Percentiles rank a stretch among this genome's conserved stretches.
These are phyloP conservation scores for Fallopia convolvulus DNA, from an alignment of 148 eudicot genomes.

Conservation along the genomic window DNA sequence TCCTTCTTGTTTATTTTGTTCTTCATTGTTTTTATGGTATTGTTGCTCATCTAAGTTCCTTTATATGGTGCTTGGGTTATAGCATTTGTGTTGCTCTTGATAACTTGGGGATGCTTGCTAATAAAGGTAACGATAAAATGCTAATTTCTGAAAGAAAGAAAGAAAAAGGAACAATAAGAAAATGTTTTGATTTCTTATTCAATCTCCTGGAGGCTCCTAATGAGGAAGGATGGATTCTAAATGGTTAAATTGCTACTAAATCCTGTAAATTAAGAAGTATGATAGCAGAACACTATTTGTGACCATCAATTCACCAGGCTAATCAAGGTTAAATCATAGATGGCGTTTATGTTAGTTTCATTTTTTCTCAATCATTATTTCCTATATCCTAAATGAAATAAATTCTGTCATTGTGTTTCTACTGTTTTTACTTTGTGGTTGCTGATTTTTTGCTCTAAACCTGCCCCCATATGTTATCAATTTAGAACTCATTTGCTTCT, in stretches of 20 bases:
- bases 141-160: neutral
- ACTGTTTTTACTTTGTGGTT: neutral
- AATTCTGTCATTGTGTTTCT: neutral
- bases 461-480: neutral
- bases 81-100: neutral
- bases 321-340: too few species aligned
- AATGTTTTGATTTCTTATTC: neutral
- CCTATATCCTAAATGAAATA: too few species aligned
- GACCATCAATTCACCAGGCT: too few species aligned
- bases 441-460: neutral
- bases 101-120: neutral
- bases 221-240: neutral
- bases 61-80: neutral
- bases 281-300: too few species aligned
- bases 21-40: neutral
- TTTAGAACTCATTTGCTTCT: neutral
- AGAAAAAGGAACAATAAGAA: neutral
- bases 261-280: too few species aligned
- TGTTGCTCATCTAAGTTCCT: neutral
- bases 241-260: neutral
- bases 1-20: too few species aligned
- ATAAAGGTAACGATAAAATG: neutral
- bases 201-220: neutral
- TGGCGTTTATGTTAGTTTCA: too few species aligned
- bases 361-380: too few species aligned